phyloP scores from a whole-genome alignment of 164 flowering plant genomes.

The Saururus chinensis region DNA sequence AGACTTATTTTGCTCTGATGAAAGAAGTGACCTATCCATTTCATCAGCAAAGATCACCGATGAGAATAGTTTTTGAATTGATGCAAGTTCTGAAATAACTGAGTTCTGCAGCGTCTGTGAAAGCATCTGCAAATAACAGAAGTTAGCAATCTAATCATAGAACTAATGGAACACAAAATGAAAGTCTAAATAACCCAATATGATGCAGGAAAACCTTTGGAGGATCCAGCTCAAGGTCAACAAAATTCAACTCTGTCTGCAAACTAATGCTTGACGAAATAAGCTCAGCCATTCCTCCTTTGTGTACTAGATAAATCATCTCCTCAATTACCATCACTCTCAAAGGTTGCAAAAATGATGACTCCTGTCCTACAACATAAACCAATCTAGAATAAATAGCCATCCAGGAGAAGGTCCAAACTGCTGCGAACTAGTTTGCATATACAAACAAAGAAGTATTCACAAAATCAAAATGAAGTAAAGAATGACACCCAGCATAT shows the following conservation, averaged over 20 bases:
- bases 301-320: constrained; percentile 77
- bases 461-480: background rate
- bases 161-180: background rate
- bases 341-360: constrained; percentile 42
- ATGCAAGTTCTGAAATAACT: constrained; percentile 34
- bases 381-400: background rate
- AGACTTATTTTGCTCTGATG: background rate
- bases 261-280: constrained; percentile 42
- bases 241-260: constrained; percentile 32
- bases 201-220: constrained; percentile 44
- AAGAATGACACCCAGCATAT: background rate
- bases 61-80: constrained; percentile 49
- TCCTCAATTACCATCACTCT: constrained; percentile 83
- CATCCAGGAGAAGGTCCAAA: background rate
- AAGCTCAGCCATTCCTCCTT: constrained; percentile 45
- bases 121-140: constrained; percentile 44
- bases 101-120: constrained; percentile 22
- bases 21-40: constrained; percentile 9
- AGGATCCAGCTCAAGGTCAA: constrained; percentile 83
- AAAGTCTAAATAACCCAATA: background rate
- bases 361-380: constrained; percentile 39
- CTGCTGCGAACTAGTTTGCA: background rate
- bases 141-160: background rate
- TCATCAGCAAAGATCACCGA: constrained; percentile 29
- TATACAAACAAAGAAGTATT: background rate